A percentile compares a stretch with the other conserved stretches of the same genome.
phyloP scores from a whole-genome alignment of 495 filamentous ascomycete species.

The Bombardia bombarda region DNA sequence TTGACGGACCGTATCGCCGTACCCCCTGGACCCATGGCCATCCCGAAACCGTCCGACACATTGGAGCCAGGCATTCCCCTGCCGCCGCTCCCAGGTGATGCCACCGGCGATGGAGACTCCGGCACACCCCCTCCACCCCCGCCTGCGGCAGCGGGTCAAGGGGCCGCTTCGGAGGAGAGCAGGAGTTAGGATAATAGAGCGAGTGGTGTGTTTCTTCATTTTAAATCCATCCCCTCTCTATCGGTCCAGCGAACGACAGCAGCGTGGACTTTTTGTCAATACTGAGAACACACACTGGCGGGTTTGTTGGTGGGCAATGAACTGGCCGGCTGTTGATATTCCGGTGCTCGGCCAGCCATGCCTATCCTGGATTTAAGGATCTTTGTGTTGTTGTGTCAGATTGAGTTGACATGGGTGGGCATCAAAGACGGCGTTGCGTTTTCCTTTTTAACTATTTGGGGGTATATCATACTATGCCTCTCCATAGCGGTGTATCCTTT shows the following conservation, averaged over 20 bases:
- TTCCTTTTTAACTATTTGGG: background rate
- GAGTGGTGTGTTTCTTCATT: no score
- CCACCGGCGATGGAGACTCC: constrained; percentile 2
- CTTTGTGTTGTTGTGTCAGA: background rate
- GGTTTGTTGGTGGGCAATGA: no score
- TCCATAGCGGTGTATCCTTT: background rate
- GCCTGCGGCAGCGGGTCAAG: constrained; percentile 12
- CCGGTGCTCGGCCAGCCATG: no score
- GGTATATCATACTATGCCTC: background rate
- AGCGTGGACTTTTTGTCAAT: no score
- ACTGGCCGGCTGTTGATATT: no score
- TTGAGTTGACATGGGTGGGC: background rate
- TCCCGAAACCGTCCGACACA: constrained; percentile 28
- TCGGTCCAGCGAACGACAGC: no score
- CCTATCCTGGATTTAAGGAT: background rate
- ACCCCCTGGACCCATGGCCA: constrained; percentile 38
- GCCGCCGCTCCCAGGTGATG: constrained; percentile 8
- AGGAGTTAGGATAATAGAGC: no score
- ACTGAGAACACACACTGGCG: no score
- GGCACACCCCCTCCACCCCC: constrained; percentile 16
- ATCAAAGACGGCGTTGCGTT: background rate
- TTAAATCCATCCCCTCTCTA: no score
- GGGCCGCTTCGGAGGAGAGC: no score
- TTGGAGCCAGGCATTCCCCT: constrained; percentile 16
- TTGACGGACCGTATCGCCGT: constrained; percentile 46